Conservation (phyloP, 257 asterid species). For the Solanum ossicruentum region DNA sequence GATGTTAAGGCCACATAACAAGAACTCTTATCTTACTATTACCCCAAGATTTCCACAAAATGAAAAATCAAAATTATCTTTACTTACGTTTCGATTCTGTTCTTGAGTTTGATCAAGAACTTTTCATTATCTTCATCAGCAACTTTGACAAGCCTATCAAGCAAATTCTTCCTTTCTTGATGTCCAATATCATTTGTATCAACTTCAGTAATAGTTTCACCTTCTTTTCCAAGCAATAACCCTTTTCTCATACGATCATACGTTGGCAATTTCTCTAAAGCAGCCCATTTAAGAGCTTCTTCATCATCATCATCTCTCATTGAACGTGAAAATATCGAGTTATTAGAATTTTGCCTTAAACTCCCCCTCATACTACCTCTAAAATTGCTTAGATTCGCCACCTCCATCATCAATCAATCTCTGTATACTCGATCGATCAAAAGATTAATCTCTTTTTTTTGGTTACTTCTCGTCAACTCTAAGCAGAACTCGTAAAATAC, state of each 20-base stretch:
- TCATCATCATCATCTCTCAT: background rate
- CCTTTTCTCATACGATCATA: background rate
- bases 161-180: slow-evolving; percentile 26
- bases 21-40: background rate
- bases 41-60: background rate
- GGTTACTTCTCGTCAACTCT: background rate
- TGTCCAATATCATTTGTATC: background rate
- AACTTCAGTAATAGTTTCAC: background rate
- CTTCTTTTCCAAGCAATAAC: background rate
- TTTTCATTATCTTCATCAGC: slow-evolving; percentile 66
- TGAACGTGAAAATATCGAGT: background rate
- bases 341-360: slow-evolving; percentile 16
- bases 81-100: slow-evolving; percentile 38
- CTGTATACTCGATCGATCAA: background rate
- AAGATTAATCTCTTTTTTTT: background rate
- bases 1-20: background rate
- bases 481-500: background rate
- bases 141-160: slow-evolving; percentile 42
- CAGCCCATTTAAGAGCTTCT: background rate
- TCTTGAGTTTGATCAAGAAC: slow-evolving; percentile 42
- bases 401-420: background rate
- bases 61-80: background rate
- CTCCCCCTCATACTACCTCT: slow-evolving; percentile 8
- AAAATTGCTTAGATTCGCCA: background rate
- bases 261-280: background rate